Base-by-base conservation (phyloP, 805 yeast genomes). In the Lipomyces orientalis region DNA sequence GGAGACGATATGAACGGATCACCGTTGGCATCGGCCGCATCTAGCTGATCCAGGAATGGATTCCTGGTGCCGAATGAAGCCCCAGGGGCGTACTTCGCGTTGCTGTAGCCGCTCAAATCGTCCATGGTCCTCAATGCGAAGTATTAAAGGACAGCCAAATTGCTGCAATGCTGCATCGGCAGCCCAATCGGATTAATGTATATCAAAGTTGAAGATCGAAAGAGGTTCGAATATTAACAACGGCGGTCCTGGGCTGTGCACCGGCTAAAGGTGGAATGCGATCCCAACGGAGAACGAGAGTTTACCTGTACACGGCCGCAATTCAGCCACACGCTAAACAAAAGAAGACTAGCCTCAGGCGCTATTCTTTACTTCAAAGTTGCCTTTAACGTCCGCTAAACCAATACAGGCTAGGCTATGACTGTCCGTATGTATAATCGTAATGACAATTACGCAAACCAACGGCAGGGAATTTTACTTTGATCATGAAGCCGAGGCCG, bases 41-140 rank as follows among this genome's bases (percentile, higher is more conserved):
- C 55, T 12, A 52, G 12, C 34, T 52, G 34, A 31, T 52, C 55
- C 33, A 52, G 34, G 55, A 52, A 52, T 31, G 55, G 55, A 52
- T 52, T 52, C 22, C 49, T 43, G 9, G 19, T n/a, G n/a, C 22
- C 49, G 19, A 43, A 6, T 19, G 49, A 19, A 43, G 49, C 9
- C 3, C 49, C 49, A 2, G 49, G 2, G 9, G 19, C 49, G 16
- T 43, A 43, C n/a, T 43, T 43, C 22, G 49, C 2, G 22, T 4
- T 43, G 49, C 49, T 22, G 49, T 43, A 7, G n/a, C 49, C 22
- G 49, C n/a, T 43, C 22, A 43, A 43, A 43, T 43, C 49, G 49
- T 8, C 49, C 49, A 43, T 43, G 49, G n/a, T 43, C 49, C 22
- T 4, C 49, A 43, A 43, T n/a, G n/a, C 49, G 29, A 25, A 16